These are phyloP conservation scores for Phialemoniopsis sp. DNA, from an alignment of 2,329 filamentous ascomycete species.

Conservation along the genomic window DNA sequence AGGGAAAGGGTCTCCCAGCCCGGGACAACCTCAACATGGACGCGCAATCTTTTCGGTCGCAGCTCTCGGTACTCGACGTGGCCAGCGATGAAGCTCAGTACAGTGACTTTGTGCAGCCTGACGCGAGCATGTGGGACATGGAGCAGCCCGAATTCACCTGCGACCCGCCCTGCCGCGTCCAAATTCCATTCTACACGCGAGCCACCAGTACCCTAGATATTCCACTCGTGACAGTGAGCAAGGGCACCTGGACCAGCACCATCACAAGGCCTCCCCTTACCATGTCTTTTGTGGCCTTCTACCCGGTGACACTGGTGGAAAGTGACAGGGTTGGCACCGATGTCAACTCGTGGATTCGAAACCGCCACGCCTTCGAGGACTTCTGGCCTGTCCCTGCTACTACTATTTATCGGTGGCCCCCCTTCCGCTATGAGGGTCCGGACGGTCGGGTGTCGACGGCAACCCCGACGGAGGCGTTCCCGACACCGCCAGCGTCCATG, in stretches of 20 bases:
- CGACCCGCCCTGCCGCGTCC: conserved; percentile 17
- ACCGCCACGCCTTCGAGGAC: conserved; percentile 4
- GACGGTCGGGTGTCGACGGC: conserved; percentile 11
- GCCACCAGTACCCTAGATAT: conserved; percentile 22
- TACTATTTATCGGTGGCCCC: conserved; percentile 15
- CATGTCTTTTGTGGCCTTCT: conserved; percentile 15
- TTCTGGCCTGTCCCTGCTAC: conserved; percentile 13
- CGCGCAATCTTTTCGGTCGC: conserved; percentile 20
- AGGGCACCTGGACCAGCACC: conserved; percentile 21
- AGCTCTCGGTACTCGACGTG: conserved; percentile 17
- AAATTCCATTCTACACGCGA: conserved; percentile 19
- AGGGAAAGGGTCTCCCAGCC: conserved; percentile 18
- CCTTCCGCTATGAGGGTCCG: conserved; percentile 11
- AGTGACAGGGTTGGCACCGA: conserved; percentile 9
- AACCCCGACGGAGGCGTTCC: no score
- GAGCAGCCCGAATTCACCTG: conserved; percentile 20
- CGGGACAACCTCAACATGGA: conserved; percentile 20
- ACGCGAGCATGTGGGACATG: conserved; percentile 23
- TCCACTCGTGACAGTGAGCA: conserved; percentile 22
- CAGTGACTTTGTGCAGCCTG: conserved; percentile 16
- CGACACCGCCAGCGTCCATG: no score
- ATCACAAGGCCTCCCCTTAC: conserved; percentile 21
- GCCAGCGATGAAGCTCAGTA: conserved; percentile 6
- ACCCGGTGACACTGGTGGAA: conserved; percentile 7
- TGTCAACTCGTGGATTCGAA: conserved; percentile 1